Evolutionary conservation across 345 rosid genomes (phyloP).

Genomic region (Murraya koenigii): DNA sequence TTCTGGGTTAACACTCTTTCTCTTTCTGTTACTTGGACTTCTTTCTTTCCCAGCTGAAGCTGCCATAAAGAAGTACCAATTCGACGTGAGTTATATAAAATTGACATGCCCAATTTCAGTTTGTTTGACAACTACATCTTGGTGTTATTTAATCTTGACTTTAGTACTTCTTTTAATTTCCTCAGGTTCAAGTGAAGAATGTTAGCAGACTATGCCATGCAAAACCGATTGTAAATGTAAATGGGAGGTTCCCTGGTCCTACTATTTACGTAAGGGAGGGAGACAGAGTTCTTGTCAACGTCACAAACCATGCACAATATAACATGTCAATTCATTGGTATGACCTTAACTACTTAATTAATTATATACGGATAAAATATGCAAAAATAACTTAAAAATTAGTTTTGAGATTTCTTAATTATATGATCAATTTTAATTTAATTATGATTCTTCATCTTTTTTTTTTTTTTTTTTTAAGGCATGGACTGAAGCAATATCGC

Average conservation of each 20-base stretch:
- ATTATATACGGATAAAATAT: background rate
- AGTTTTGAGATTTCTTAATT: background rate
- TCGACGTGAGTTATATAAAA: slow-evolving; percentile 34
- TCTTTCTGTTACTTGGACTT: slow-evolving; percentile 25
- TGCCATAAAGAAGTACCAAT: slow-evolving; percentile 43
- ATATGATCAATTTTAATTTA: background rate
- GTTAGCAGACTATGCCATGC: slow-evolving; percentile 62
- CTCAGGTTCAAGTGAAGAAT: slow-evolving; percentile 57
- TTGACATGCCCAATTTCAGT: background rate
- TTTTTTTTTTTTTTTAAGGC: slow-evolving; percentile 23
- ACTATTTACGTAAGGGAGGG: slow-evolving; percentile 56
- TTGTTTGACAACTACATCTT: too few species aligned
- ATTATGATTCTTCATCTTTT: too few species aligned
- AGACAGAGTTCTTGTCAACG: slow-evolving; percentile 52
- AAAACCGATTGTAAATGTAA: slow-evolving; percentile 61
- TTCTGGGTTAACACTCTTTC: slow-evolving; percentile 10
- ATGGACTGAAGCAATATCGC: slow-evolving; percentile 64
- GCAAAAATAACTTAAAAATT: background rate
- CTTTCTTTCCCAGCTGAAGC: slow-evolving; percentile 31
- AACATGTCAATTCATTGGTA: slow-evolving; percentile 67
- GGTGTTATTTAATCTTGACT: background rate
- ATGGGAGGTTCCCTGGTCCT: slow-evolving; percentile 64
- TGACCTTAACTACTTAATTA: too few species aligned
- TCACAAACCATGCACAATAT: slow-evolving; percentile 53
- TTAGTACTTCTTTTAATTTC: background rate